These are phyloP conservation scores for Colletotrichum sp. DNA, from an alignment of 2,329 filamentous ascomycete species.

Conservation along the genomic window DNA sequence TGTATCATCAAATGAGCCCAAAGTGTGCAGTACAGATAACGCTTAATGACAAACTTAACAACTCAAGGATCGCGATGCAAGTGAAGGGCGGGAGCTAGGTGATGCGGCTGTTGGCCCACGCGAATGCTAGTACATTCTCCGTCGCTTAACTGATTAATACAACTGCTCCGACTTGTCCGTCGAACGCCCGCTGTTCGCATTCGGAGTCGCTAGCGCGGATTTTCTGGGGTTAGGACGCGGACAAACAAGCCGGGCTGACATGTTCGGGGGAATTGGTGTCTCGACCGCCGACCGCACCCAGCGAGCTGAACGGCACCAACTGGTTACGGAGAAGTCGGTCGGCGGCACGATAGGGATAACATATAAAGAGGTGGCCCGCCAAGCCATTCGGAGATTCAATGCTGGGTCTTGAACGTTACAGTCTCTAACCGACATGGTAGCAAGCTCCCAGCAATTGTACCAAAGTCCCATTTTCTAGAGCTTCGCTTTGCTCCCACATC, in stretches of 20 bases:
- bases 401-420: not conserved
- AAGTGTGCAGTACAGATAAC: not conserved
- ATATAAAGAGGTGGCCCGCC: not conserved
- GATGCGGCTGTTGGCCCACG: not conserved
- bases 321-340: not conserved
- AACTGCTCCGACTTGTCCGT: not conserved
- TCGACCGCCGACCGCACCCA: not conserved
- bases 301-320: not conserved
- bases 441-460: not conserved
- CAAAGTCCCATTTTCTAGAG: not conserved
- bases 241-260: not conserved
- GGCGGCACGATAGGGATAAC: slow-evolving; percentile 3
- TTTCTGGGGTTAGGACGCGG: not conserved
- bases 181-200: not conserved
- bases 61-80: not conserved
- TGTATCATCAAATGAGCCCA: not conserved
- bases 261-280: not conserved
- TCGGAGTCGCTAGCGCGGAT: not conserved
- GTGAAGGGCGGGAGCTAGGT: not conserved
- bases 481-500: accelerated
- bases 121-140: not conserved
- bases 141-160: not conserved
- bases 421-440: not conserved
- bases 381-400: not conserved
- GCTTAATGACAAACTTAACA: not conserved